phyloP scores from a whole-genome alignment of 345 rosid genomes.

The Boechera retrofracta region DNA sequence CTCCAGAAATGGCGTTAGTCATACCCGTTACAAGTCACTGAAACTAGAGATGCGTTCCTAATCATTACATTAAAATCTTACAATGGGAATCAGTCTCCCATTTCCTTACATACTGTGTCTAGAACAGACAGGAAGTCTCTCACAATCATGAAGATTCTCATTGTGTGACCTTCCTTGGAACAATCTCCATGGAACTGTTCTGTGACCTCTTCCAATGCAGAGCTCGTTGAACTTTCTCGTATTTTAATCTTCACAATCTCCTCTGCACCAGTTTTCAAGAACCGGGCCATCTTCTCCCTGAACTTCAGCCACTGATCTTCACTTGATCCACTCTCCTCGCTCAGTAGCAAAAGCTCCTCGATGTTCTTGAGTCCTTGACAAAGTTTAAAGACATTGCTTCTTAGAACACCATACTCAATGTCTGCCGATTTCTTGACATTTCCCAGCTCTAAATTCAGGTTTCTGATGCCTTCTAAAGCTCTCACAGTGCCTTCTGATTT shows the following conservation, averaged over 20 bases:
- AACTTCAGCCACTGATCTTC: slow-evolving; percentile 61
- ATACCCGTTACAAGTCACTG: background rate
- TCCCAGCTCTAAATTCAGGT: slow-evolving; percentile 69
- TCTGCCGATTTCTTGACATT: slow-evolving; percentile 91
- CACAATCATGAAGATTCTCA: slow-evolving; percentile 86
- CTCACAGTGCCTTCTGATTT: slow-evolving; percentile 72
- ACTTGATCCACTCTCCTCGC: slow-evolving; percentile 28
- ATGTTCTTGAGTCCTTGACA: slow-evolving; percentile 58
- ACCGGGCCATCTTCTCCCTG: slow-evolving; percentile 61
- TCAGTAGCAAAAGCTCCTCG: slow-evolving; percentile 48
- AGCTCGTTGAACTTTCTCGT: slow-evolving; percentile 72
- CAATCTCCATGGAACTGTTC: slow-evolving; percentile 92
- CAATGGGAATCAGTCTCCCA: slow-evolving; percentile 46
- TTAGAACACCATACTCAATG: slow-evolving; percentile 78
- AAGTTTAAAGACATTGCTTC: slow-evolving; percentile 66
- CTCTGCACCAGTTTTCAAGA: slow-evolving; percentile 64
- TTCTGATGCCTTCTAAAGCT: slow-evolving; percentile 68
- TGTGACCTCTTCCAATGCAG: slow-evolving; percentile 82
- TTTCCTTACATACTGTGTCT: slow-evolving; percentile 85
- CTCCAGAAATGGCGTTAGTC: background rate
- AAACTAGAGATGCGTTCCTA: background rate
- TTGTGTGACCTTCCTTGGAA: slow-evolving; percentile 84
- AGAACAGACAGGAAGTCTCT: slow-evolving; percentile 76
- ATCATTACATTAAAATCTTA: slow-evolving; percentile 18
- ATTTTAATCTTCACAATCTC: slow-evolving; percentile 81